A percentile compares a stretch with the other conserved stretches of the same genome.
Evolutionary conservation across 2,329 filamentous ascomycete species (phyloP).

Genomic region (Talaromyces piceae): DNA sequence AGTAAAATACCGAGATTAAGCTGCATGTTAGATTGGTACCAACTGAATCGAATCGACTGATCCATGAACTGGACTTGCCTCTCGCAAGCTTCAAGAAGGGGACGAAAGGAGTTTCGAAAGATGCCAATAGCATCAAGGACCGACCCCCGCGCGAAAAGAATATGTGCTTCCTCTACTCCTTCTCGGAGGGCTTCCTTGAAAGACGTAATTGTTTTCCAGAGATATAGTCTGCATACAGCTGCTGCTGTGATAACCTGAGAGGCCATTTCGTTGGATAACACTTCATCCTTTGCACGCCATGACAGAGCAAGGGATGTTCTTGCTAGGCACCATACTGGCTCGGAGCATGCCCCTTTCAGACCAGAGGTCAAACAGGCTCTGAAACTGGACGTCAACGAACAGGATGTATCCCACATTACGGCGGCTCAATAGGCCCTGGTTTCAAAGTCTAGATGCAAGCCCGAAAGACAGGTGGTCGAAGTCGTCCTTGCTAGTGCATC

Average conservation of each 20-base stretch:
- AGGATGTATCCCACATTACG: neutral
- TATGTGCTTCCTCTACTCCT: neutral
- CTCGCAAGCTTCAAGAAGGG: neutral
- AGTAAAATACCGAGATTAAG: neutral
- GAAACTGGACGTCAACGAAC: neutral
- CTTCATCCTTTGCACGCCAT: neutral
- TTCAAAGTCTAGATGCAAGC: neutral
- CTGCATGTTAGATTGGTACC: neutral
- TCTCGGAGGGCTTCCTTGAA: constrained; percentile 2
- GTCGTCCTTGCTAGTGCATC: neutral
- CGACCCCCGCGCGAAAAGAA: neutral
- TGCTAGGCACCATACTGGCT: neutral
- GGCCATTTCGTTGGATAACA: neutral
- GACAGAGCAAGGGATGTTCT: neutral
- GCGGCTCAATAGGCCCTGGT: neutral
- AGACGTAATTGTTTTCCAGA: neutral
- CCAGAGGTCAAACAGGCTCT: neutral
- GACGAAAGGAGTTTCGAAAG: neutral
- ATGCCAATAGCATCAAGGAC: neutral
- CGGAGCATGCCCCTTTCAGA: neutral
- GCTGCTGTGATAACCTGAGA: neutral
- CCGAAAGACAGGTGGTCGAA: neutral
- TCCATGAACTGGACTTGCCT: neutral
- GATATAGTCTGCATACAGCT: neutral
- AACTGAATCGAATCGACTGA: constrained; percentile 1